Evolutionary conservation across 768 basidiomycete genomes (phyloP), one percentile per base, ranked within the genome.

Genomic region (Tulasnella sp.): DNA sequence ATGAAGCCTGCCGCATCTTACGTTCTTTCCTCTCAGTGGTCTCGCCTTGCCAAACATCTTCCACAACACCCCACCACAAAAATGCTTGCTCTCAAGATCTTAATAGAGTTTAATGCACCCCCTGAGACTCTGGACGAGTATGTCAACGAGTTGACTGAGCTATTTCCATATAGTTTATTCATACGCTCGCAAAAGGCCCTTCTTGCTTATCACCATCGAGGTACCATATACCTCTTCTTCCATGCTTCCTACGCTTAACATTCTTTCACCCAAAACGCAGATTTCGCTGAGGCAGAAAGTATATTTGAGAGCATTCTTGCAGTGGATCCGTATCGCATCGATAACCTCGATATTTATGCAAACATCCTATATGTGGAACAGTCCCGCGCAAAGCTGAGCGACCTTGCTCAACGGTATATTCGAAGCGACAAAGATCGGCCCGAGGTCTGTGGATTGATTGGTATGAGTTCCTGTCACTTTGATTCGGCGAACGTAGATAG

Each of bases 341-440:
- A 99, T 57, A 87, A 95, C 60, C 83, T 98, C 51, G 95, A 98
- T 60, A 79, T 95, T 32, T 91, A 84, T 64, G 93, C 91, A 50
- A 95, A 98, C 62, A 95, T 98, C 61, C 73, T 98, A 35, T 98
- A 96, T 65, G 91, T 98, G 2, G 88, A 87, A 42, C 86, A 91
- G 60, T 88, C 87, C 59, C 76, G 78, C 39, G 69, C 86, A 29
- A 92, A 93, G 61, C 69, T 99, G 37, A 91, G 91, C 16, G 80
- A 79, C 63, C 72, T 98, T 32, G 95, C 93, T 6, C 90, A 91
- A 56, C 83, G 92, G 57, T 93, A 91, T 64, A 73, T 90, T 40
- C 74, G 79, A 24, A 68, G 93, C 28, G 91, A 98, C 59, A 83
- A 88, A 65, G 86, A 93, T 66, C 74, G 93, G 25, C 93, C 95